phyloP scores from a whole-genome alignment of 1,284 basidiomycete species.

The Fomitopsis betulina region DNA sequence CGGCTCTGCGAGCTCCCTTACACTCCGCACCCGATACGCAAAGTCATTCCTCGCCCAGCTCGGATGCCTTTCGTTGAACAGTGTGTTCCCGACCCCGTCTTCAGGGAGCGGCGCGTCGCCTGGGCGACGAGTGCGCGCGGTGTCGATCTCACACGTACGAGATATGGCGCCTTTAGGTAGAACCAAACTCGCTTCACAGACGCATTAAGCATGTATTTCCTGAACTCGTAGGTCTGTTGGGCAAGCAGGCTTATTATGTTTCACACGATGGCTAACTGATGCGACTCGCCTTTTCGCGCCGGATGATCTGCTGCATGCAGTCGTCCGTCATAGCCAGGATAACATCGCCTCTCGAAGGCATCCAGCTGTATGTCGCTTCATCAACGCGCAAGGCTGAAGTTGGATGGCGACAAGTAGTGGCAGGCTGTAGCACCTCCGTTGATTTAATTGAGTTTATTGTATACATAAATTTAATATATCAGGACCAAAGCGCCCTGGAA shows the following conservation, averaged over 20 bases:
- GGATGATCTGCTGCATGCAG: neutral
- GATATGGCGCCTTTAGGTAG: neutral
- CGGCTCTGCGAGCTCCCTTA: neutral
- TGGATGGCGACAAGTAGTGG: no score
- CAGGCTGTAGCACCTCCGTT: no score
- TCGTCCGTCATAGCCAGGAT: neutral
- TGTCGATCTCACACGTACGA: constrained; percentile 1
- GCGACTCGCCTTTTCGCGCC: neutral
- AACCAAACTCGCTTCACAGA: neutral
- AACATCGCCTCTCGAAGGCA: neutral
- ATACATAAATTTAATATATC: no score
- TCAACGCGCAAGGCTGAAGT: no score
- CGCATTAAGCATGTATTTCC: neutral
- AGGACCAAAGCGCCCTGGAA: no score
- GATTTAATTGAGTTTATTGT: no score
- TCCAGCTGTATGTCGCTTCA: no score
- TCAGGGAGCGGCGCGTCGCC: neutral
- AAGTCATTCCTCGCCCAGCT: neutral
- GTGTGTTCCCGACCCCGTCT: neutral
- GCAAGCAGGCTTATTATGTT: neutral
- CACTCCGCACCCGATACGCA: neutral
- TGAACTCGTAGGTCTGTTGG: neutral
- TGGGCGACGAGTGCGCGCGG: neutral
- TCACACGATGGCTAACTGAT: neutral
- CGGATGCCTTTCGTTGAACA: neutral